Evolutionary conservation across 768 basidiomycete species (phyloP), one percentile per base, ranked within the genome.

Genomic region (Coprinopsis cinerea): DNA sequence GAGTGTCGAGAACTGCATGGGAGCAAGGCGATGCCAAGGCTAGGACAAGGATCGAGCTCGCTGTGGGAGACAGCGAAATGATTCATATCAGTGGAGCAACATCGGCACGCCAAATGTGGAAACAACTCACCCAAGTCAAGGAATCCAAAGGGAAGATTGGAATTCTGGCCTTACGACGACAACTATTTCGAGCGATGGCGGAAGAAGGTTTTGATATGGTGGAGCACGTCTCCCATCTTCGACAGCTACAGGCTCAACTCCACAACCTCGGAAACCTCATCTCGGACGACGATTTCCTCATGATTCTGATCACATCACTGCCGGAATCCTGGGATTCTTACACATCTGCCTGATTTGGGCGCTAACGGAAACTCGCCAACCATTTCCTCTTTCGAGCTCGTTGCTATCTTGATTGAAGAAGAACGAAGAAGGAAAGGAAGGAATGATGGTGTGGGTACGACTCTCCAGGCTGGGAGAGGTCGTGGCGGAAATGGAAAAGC

Each of bases 311-410:
- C 23, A 62, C 61, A 6, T 64, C 59, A 14, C 47, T 66, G 13
- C 62, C 61, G 23, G 65, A 64, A 28, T 52, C 52, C 24, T 64
- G 62, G 60, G 61, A 67, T 30, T 57, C 39, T 20, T 65, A 58
- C 36, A 59, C 60, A 1, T 53, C 59, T 6, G 53, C 58, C 1
- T 63, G n/a, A 56, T 47, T 53, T 64, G 2, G 56, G 61, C 23
- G 53, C 58, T 2, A 53, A 30, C 18, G 52, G 54, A 3, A 57
- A 60, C 39, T 48, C 49, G 41, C 56, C 56, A 13, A 41, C n/a
- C 2, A 26, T 59, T 1, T 44, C 36, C 35, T 59, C 59, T 2
- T 53, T 59, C 23, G 54, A 64, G 24, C 48, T 66, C 2, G 44
- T 64, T 11, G 57, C 55, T 14, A 45, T 64, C 24, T 39, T 65